These are phyloP conservation scores for Nitzschia sp. DNA, from an alignment of 108 stramenopile species.

Conservation along the genomic window DNA sequence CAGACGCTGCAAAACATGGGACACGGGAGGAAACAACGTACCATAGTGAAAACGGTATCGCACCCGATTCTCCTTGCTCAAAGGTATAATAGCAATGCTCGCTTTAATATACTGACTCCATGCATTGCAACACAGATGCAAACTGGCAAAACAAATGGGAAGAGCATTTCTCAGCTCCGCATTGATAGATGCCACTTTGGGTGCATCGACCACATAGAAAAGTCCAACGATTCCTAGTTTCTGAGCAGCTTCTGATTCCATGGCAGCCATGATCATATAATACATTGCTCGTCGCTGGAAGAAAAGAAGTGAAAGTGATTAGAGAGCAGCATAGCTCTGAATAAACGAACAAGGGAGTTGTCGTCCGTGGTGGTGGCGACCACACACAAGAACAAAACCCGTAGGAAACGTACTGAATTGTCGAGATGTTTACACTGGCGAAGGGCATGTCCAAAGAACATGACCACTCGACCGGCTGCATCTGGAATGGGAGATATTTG, in stretches of 20 bases:
- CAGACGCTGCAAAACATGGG: not conserved
- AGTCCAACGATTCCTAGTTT: conserved; percentile 2
- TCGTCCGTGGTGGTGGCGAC: too few relatives aligned
- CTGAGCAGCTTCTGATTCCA: conserved; percentile 16
- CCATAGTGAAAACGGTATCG: conserved; percentile 23
- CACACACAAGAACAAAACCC: not conserved
- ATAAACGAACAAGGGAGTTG: too few relatives aligned
- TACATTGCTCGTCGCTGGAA: conserved; percentile 4
- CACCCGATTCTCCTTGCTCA: conserved; percentile 5
- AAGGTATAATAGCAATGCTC: not conserved
- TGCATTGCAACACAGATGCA: conserved; percentile 21
- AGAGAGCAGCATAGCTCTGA: not conserved
- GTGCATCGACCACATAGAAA: conserved; percentile 2
- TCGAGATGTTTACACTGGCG: not conserved
- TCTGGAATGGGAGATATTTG: conserved; percentile 18
- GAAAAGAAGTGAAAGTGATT: not conserved
- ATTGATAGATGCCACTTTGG: not conserved
- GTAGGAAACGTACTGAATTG: conserved; percentile 5
- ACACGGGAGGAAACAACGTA: not conserved
- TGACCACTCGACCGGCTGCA: conserved; percentile 9
- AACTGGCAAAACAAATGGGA: conserved; percentile 7
- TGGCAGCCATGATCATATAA: conserved; percentile 21
- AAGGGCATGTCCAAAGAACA: conserved; percentile 3
- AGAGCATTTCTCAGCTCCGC: not conserved
- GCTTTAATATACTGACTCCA: not conserved